Percentiles rank a stretch among this genome's conserved stretches.
Evolutionary conservation across 2,329 filamentous ascomycete species (phyloP).

Genomic region (Bipolaris cookei): DNA sequence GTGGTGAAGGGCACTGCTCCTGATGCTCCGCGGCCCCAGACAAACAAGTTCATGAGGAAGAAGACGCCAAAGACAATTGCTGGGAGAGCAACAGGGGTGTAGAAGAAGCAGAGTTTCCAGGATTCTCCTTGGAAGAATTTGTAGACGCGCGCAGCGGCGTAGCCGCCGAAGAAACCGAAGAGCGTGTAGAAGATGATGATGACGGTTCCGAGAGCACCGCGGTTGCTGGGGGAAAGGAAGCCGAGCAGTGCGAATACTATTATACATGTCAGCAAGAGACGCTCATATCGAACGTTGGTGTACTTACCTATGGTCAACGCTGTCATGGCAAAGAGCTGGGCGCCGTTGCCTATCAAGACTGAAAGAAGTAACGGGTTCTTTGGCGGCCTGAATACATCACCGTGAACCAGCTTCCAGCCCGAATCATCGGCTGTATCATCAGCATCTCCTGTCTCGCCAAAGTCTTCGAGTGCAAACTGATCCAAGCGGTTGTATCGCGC

Average conservation of each 20-base stretch:
- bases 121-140: constrained; percentile 90
- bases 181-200: constrained; percentile 93
- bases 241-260: constrained; percentile 84
- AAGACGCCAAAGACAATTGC: constrained; percentile 85
- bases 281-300: neutral
- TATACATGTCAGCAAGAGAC: constrained; percentile 16
- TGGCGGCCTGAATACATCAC: constrained; percentile 93
- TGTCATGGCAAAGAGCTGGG: constrained; percentile 97
- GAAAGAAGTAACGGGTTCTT: constrained; percentile 83
- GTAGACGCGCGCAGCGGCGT: constrained; percentile 87
- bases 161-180: constrained; percentile 91
- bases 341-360: constrained; percentile 88
- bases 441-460: constrained; percentile 74
- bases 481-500: constrained; percentile 95
- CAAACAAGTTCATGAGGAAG: constrained; percentile 94
- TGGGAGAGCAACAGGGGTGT: constrained; percentile 86
- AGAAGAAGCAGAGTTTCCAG: constrained; percentile 91
- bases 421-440: constrained; percentile 98
- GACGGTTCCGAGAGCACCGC: constrained; percentile 89
- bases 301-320: constrained; percentile 78
- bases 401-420: constrained; percentile 97
- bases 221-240: constrained; percentile 93
- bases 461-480: constrained; percentile 85
- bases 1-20: constrained; percentile 96
- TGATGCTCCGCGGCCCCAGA: constrained; percentile 91